Evolutionary conservation across 2,329 filamentous ascomycete genomes (phyloP), one percentile per base, ranked within the genome.

Genomic region (Coniochaeta sp.): DNA sequence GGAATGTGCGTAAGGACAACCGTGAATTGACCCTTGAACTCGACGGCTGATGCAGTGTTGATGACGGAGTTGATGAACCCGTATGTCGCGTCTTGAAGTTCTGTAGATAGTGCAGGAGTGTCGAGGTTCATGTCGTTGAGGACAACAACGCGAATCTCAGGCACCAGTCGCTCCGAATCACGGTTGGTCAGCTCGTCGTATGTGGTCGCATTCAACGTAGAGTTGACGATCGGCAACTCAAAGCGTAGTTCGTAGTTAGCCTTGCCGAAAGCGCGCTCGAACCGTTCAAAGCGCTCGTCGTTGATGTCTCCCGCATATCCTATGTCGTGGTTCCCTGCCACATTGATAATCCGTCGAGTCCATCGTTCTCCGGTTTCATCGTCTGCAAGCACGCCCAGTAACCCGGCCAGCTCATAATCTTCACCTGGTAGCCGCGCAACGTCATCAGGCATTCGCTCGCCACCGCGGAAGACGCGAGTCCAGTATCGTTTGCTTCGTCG

Each of bases 121-220:
- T 99, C 95, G 40, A 99, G 84, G 68, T 96, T 96, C 84, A 99
- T 91, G 60, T 91, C 88, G 74, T 99, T 99, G 64, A 99, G 81
- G 38, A 96, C 84, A 33, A 98, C 79, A 60, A 99, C 79, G 65
- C 93, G 89, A 54, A 99, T 77, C 63, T 91, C 87, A 1, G 92
- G 89, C 0, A 74, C 64, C 0, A 86, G 69, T 40, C 77, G 80
- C 54, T 74, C 72, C 6, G 80, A 81, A 1, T 74, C 70, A 1
- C 77, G 75, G 59, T 82, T 80, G 16, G 66, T 72, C 9, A 72
- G 71, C 3, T 71, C 71, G 61, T 81, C 69, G 64, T 72, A 74
- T 4, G 80, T 66, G 14, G 77, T 78, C 14, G 74, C 73, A 55
- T 76, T 75, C 22, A 71, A 67, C 1, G 69, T 68, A 0, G 75